Base-by-base conservation (phyloP, 768 basidiomycete genomes). In the Boletus tylopilopsis region DNA sequence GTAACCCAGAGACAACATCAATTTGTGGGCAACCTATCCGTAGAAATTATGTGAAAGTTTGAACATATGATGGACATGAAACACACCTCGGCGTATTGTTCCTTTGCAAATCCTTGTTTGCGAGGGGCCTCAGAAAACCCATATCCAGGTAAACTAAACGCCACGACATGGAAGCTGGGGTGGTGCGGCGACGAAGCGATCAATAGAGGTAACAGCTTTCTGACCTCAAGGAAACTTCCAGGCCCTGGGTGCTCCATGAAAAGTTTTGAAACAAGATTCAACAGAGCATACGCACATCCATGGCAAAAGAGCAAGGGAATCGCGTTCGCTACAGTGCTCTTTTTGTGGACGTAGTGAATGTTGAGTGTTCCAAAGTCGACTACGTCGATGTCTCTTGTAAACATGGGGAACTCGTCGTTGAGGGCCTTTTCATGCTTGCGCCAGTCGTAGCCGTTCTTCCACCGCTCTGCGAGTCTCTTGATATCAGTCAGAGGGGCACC, bases 251-350 rank as follows among this genome's bases (percentile, higher is more conserved):
- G 79, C 57, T 81, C 76, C 53, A 73, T 70, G 5, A 81, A 89
- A 32, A 88, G 73, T 60, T 85, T 93, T 64, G 87, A 91, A 6
- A 90, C 86, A 24, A 91, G 91, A 0, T 87, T 78, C 44, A 94
- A 71, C 52, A 30, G 7, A 12, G 29, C 7, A 13, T 18, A 67
- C 72, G 29, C 46, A 73, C 82, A 84, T 34, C 83, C 83, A 49
- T 84, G 82, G 15, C 82, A 73, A 53, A 79, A 84, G 24, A 84
- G 64, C 16, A 85, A 60, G 2, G 82, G 81, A 25, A 84, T 77
- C 0, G 82, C 81, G n/a, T 67, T 62, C 1, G 51, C 51, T 0
- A 68, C 54, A 8, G 52, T 48, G 56, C 81, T 82, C 61, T 68
- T 73, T 63, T 78, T 69, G 59, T 84, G 81, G 12, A 83, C 72